Percentiles rank a stretch among this genome's conserved stretches.
Conservation (phyloP, 768 basidiomycete genomes). For the Austroboletus festivus region DNA sequence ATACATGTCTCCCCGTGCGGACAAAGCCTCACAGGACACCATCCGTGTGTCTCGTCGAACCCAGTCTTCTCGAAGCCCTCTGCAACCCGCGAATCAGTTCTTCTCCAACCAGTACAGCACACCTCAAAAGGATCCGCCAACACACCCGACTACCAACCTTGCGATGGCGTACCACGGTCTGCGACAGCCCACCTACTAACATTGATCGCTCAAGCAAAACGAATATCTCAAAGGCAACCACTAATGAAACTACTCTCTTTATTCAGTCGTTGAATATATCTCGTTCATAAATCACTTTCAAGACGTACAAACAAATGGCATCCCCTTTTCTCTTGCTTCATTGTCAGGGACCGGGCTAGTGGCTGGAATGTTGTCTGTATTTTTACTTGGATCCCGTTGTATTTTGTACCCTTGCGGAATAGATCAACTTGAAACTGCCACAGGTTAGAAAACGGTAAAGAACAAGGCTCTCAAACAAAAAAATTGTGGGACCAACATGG, state of each 20-base stretch:
- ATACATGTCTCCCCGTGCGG: slow-evolving; percentile 36
- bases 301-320: slow-evolving; percentile 10
- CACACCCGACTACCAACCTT: slow-evolving; percentile 9
- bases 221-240: no score
- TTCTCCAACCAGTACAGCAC: slow-evolving; percentile 5
- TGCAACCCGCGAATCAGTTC: slow-evolving; percentile 28
- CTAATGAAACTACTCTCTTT: slow-evolving; percentile 13
- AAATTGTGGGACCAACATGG: slow-evolving; percentile 15
- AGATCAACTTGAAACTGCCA: slow-evolving; percentile 1
- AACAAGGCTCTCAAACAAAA: neutral
- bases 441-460: neutral
- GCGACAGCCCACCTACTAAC: slow-evolving; percentile 9
- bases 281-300: slow-evolving; percentile 14
- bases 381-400: slow-evolving; percentile 18
- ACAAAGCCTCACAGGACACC: slow-evolving; percentile 38
- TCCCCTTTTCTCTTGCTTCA: slow-evolving; percentile 13
- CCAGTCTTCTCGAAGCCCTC: slow-evolving; percentile 19
- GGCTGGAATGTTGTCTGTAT: slow-evolving; percentile 17
- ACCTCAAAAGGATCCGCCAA: slow-evolving; percentile 12
- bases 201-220: no score
- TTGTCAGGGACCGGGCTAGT: slow-evolving; percentile 1
- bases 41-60: slow-evolving; percentile 34
- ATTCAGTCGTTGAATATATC: slow-evolving; percentile 16
- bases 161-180: slow-evolving; percentile 12
- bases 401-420: slow-evolving; percentile 14